Evolutionary conservation across 2,329 filamentous ascomycete genomes (phyloP).

Genomic region (Cryphonectria naterciae): DNA sequence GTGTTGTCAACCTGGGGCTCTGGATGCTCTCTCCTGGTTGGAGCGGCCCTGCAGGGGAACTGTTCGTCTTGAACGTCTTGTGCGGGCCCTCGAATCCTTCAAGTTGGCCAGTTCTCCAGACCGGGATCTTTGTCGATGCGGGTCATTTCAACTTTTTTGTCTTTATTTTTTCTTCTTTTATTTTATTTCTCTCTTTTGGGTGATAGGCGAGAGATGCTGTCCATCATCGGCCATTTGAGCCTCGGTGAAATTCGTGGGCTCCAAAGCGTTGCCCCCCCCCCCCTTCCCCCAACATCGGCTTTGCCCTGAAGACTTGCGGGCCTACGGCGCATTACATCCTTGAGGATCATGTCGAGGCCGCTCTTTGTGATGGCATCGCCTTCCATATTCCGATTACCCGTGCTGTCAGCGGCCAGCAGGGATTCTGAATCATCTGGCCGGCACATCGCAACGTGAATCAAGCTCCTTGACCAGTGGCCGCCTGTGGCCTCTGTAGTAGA

Average conservation of each 20-base stretch:
- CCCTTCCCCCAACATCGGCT: background rate
- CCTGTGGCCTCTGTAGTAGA: background rate
- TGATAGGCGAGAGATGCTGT: background rate
- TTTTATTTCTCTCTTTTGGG: background rate
- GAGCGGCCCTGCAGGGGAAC: background rate
- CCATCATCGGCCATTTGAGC: background rate
- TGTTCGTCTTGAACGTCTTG: background rate
- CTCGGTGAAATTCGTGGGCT: background rate
- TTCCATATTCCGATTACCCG: background rate
- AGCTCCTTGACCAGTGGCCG: background rate
- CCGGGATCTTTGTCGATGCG: background rate
- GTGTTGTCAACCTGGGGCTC: background rate
- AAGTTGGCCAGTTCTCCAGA: background rate
- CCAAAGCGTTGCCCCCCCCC: background rate
- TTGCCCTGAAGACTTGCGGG: background rate
- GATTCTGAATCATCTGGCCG: background rate
- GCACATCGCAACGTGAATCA: background rate
- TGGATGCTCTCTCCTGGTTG: background rate
- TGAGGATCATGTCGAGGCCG: background rate
- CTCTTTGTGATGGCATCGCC: background rate
- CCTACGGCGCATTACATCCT: background rate
- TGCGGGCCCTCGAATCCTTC: conserved; percentile 9
- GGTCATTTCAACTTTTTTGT: background rate
- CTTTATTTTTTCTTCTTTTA: too few relatives aligned
- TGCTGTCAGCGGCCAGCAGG: background rate